Evolutionary conservation across 352 stramenopile species (phyloP).

Genomic region (Globisporangium rhizosaccharum): DNA sequence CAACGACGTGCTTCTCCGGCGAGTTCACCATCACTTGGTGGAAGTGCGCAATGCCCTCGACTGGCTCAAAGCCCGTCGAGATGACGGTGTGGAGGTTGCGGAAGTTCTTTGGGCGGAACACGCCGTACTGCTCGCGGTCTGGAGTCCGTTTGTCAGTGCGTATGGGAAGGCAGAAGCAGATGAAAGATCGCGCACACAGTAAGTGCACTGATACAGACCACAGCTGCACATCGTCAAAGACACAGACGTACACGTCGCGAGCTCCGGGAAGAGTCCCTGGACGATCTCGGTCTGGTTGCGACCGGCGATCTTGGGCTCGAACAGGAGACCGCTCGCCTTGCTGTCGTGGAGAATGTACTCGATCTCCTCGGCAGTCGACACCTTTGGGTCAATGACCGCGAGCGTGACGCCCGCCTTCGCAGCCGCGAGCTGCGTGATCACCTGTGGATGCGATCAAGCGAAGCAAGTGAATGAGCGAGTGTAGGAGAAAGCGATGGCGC

Average conservation of each 20-base stretch:
- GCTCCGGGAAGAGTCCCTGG: conserved; percentile 65
- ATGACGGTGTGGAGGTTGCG: conserved; percentile 81
- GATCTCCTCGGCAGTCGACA: conserved; percentile 69
- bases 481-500: not conserved
- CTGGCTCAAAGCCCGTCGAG: conserved; percentile 67
- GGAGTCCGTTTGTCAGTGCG: not conserved
- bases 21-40: conserved; percentile 79
- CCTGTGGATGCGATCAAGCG: conserved; percentile 12
- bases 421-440: conserved; percentile 78
- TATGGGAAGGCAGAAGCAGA: not conserved
- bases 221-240: not conserved
- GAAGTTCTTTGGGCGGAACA: conserved; percentile 80
- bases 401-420: conserved; percentile 80
- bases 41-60: conserved; percentile 74
- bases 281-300: conserved; percentile 75
- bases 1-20: conserved; percentile 58
- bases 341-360: conserved; percentile 79
- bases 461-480: not conserved
- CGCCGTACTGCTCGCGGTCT: conserved; percentile 46
- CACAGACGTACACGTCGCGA: conserved; percentile 51
- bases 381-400: conserved; percentile 71
- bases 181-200: not conserved
- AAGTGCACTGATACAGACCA: not conserved
- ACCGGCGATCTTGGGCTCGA: conserved; percentile 76
- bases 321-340: conserved; percentile 72